Evolutionary conservation across 2,329 filamentous ascomycete genomes (phyloP).

Genomic region (Arthrobotrys entomopaga): DNA sequence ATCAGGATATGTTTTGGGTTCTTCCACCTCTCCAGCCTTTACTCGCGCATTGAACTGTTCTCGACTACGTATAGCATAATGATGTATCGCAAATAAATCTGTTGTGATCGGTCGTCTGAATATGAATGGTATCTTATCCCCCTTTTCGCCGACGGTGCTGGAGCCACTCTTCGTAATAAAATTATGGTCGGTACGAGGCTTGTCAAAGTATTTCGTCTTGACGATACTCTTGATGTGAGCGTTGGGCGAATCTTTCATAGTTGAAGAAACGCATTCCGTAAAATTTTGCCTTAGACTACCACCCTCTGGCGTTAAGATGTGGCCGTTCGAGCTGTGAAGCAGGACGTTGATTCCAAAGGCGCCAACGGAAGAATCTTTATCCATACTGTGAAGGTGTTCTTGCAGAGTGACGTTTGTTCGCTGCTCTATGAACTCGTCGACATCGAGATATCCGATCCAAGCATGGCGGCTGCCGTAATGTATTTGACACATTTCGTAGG

Average conservation of each 20-base stretch:
- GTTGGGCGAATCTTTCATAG: conserved; percentile 58
- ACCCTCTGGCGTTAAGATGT: conserved; percentile 57
- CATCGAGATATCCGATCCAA: conserved; percentile 61
- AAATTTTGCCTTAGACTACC: conserved; percentile 58
- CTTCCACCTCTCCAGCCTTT: conserved; percentile 47
- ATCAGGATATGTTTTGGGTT: conserved; percentile 45
- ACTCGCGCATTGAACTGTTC: conserved; percentile 58
- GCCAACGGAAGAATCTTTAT: conserved; percentile 57
- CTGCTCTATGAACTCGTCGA: conserved; percentile 61
- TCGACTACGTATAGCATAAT: conserved; percentile 61
- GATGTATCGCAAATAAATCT: conserved; percentile 60
- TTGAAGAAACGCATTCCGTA: conserved; percentile 59
- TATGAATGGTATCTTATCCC: conserved; percentile 56
- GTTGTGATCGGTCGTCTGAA: conserved; percentile 60
- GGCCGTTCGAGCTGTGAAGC: conserved; percentile 60
- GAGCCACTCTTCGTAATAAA: conserved; percentile 45
- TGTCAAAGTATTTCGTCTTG: conserved; percentile 57
- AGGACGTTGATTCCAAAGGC: conserved; percentile 61
- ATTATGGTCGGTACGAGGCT: conserved; percentile 47
- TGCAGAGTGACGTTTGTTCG: conserved; percentile 57
- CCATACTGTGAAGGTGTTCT: conserved; percentile 57
- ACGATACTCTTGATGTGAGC: conserved; percentile 61
- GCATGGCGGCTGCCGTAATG: conserved; percentile 58
- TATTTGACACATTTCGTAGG: conserved; percentile 57
- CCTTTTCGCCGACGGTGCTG: conserved; percentile 42